phyloP scores from a whole-genome alignment of 306 rosid genomes.

The Malus fusca region DNA sequence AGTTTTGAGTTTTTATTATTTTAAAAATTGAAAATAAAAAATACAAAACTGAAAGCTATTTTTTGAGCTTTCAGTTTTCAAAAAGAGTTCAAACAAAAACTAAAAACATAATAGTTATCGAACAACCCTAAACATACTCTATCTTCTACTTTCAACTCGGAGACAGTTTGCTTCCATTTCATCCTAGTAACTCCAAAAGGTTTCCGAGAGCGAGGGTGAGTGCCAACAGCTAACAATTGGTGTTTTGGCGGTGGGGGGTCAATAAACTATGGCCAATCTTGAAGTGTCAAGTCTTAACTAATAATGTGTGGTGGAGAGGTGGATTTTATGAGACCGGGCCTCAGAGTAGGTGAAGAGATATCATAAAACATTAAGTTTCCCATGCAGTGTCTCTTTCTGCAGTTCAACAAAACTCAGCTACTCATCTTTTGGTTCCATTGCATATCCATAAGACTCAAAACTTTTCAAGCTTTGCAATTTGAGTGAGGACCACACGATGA shows the following conservation, averaged over 20 bases:
- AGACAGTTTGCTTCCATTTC: not conserved
- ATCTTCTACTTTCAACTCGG: not conserved
- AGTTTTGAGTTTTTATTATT: too few species aligned
- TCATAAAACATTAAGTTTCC: constrained; percentile 19
- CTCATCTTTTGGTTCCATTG: not conserved
- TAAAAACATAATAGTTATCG: too few species aligned
- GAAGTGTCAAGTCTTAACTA: not conserved
- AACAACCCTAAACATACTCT: too few species aligned
- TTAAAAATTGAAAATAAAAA: too few species aligned
- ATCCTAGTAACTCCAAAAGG: not conserved
- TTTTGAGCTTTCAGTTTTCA: not conserved
- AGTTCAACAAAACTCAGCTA: not conserved
- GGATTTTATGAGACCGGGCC: constrained; percentile 1
- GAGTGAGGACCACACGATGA: constrained; percentile 14
- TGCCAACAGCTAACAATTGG: too few species aligned
- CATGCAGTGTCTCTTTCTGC: constrained; percentile 19
- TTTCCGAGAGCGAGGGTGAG: too few species aligned
- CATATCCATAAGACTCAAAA: not conserved
- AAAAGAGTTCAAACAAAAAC: too few species aligned
- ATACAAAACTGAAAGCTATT: too few species aligned
- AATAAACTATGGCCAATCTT: not conserved
- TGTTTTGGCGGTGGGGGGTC: too few species aligned
- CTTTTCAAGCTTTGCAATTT: not conserved
- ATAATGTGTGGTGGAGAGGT: not conserved
- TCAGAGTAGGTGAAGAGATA: constrained; percentile 21